phyloP scores from a whole-genome alignment of 2,329 filamentous ascomycete species.

The Botrytis aclada region DNA sequence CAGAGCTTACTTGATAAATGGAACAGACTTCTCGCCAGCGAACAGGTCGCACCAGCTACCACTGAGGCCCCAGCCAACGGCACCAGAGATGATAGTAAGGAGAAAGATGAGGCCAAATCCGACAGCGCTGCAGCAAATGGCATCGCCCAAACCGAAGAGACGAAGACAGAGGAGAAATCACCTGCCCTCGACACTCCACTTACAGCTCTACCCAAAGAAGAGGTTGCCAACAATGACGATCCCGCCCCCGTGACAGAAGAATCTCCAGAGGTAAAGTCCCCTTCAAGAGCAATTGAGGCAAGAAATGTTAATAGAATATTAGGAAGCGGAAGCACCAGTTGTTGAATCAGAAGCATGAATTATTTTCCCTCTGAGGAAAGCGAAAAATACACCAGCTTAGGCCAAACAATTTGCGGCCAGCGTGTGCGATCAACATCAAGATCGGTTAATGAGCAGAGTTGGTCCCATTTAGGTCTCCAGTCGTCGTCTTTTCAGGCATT shows the following conservation, averaged over 20 bases:
- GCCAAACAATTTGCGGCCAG: not conserved
- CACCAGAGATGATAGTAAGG: constrained; percentile 42
- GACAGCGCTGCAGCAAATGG: constrained; percentile 36
- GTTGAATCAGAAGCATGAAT: constrained; percentile 25
- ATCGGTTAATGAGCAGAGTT: constrained; percentile 17
- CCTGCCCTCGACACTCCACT: constrained; percentile 38
- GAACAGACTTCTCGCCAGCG: constrained; percentile 75
- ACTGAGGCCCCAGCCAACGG: constrained; percentile 35
- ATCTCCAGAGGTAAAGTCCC: constrained; percentile 25
- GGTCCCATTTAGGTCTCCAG: constrained; percentile 4
- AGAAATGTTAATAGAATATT: constrained; percentile 19
- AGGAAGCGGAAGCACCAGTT: constrained; percentile 27
- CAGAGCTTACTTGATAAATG: constrained; percentile 79
- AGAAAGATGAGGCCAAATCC: constrained; percentile 32
- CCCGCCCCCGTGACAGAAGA: constrained; percentile 24
- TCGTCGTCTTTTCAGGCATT: constrained; percentile 10
- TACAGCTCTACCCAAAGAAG: constrained; percentile 30
- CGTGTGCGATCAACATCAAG: not conserved
- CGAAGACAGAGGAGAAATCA: constrained; percentile 42
- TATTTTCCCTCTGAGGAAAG: not conserved
- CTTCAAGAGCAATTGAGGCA: not conserved
- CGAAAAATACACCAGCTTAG: constrained; percentile 9
- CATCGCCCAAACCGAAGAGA: constrained; percentile 36
- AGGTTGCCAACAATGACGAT: constrained; percentile 34
- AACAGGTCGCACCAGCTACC: constrained; percentile 44